A percentile compares a stretch with the other conserved stretches of the same genome.
phyloP scores from a whole-genome alignment of 2,329 filamentous ascomycete species.

The Diaporthe citriasiana region DNA sequence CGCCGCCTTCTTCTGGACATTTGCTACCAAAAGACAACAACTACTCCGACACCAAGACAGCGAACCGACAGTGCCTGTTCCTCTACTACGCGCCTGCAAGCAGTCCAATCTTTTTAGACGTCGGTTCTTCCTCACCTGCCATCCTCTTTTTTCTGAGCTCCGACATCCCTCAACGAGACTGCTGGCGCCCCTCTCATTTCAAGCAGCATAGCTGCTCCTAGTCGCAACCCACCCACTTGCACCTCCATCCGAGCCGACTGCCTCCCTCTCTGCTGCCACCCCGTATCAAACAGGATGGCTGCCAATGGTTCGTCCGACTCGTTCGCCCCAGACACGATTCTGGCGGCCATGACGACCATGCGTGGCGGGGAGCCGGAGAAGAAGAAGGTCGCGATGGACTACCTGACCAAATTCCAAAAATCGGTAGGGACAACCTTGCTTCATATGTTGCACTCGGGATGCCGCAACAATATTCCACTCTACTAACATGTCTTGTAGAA shows the following conservation, averaged over 20 bases:
- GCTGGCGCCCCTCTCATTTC: conserved; percentile 35
- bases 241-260: conserved; percentile 46
- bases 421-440: conserved; percentile 72
- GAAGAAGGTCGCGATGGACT: conserved; percentile 86
- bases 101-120: conserved; percentile 14
- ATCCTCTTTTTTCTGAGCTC: conserved; percentile 29
- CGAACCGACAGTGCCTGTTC: conserved; percentile 5
- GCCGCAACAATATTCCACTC: not conserved
- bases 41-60: conserved; percentile 14
- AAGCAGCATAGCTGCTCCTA: conserved; percentile 41
- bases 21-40: conserved; percentile 7
- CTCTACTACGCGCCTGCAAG: conserved; percentile 23
- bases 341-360: conserved; percentile 93
- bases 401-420: conserved; percentile 96
- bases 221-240: conserved; percentile 42
- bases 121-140: conserved; percentile 2
- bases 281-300: conserved; percentile 69
- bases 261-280: conserved; percentile 43
- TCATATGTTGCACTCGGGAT: not conserved
- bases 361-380: conserved; percentile 87
- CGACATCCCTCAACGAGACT: conserved; percentile 2
- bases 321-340: conserved; percentile 81
- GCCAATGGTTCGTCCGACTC: conserved; percentile 74
- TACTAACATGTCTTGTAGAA: conserved; percentile 66
- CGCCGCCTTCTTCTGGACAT: conserved; percentile 23